A percentile compares a stretch with the other conserved stretches of the same genome.
Conservation (phyloP, 2,329 filamentous ascomycete genomes). For the Fusarium bactridioides region DNA sequence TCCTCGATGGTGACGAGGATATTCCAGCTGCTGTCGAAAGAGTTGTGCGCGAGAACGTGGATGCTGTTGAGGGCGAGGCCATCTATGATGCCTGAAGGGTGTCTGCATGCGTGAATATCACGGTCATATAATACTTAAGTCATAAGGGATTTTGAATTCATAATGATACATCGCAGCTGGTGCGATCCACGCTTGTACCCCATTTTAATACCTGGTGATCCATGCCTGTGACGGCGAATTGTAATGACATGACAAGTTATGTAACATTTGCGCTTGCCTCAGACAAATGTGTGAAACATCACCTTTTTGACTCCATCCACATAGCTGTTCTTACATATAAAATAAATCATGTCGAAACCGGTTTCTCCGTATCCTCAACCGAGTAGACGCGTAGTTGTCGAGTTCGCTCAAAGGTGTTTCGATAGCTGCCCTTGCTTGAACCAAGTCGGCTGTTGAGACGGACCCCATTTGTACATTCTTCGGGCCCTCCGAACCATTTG, state of each 20-base stretch:
- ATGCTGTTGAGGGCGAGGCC: slow-evolving; percentile 62
- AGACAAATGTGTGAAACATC: neutral
- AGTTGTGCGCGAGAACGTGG: slow-evolving; percentile 58
- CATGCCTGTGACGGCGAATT: neutral
- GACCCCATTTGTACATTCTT: slow-evolving; percentile 14
- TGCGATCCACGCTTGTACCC: neutral
- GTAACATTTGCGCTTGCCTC: neutral
- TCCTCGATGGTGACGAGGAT: slow-evolving; percentile 62
- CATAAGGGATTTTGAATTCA: neutral
- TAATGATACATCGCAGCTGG: neutral
- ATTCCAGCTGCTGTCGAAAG: slow-evolving; percentile 56
- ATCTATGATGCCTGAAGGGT: slow-evolving; percentile 39
- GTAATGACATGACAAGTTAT: neutral
- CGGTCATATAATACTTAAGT: neutral
- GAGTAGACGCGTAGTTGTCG: slow-evolving; percentile 6
- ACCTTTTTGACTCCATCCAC: neutral
- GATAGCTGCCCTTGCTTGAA: slow-evolving; percentile 25
- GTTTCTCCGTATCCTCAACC: neutral
- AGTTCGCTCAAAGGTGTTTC: slow-evolving; percentile 34
- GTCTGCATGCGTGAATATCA: neutral
- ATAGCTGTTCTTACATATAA: neutral
- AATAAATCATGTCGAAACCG: neutral
- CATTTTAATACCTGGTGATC: neutral
- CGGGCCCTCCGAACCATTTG: slow-evolving; percentile 2
- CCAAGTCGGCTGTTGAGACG: slow-evolving; percentile 43